phyloP scores from a whole-genome alignment of 2,329 filamentous ascomycete genomes.

The Arthrocladium fulminans region DNA sequence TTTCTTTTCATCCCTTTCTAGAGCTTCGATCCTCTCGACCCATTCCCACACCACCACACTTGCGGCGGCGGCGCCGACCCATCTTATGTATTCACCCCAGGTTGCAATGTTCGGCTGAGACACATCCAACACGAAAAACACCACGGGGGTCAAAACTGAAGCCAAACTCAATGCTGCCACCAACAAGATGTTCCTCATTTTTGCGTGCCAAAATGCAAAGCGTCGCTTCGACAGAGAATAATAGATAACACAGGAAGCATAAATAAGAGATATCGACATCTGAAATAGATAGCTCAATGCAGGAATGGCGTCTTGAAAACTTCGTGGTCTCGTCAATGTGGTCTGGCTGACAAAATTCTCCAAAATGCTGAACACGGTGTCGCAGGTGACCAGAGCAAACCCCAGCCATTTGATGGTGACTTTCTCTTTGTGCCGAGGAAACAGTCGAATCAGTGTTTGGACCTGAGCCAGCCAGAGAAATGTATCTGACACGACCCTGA shows the following conservation, averaged over 20 bases:
- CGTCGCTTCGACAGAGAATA: constrained; percentile 86
- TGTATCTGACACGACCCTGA: constrained; percentile 86
- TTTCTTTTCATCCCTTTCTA: constrained; percentile 88
- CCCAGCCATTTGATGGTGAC: constrained; percentile 98
- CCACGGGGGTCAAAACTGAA: constrained; percentile 77
- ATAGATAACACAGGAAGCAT: constrained; percentile 89
- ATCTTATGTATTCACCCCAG: constrained; percentile 91
- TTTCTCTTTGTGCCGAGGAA: constrained; percentile 93
- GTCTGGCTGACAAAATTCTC: constrained; percentile 68
- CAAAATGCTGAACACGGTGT: constrained; percentile 81
- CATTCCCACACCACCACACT: constrained; percentile 98
- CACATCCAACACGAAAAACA: constrained; percentile 90
- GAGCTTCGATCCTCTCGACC: constrained; percentile 87
- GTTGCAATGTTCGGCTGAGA: constrained; percentile 74
- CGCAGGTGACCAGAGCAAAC: constrained; percentile 82
- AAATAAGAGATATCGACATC: constrained; percentile 73
- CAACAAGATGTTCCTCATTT: constrained; percentile 81
- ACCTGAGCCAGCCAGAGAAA: constrained; percentile 97
- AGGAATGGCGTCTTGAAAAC: constrained; percentile 82
- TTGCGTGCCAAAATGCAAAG: constrained; percentile 80
- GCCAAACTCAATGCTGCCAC: constrained; percentile 70
- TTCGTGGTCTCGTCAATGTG: constrained; percentile 54
- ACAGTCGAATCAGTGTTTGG: constrained; percentile 89
- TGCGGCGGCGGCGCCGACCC: constrained; percentile 89
- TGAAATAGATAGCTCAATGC: constrained; percentile 88